phyloP scores from a whole-genome alignment of 257 asterid species.

The Ilex asprella region DNA sequence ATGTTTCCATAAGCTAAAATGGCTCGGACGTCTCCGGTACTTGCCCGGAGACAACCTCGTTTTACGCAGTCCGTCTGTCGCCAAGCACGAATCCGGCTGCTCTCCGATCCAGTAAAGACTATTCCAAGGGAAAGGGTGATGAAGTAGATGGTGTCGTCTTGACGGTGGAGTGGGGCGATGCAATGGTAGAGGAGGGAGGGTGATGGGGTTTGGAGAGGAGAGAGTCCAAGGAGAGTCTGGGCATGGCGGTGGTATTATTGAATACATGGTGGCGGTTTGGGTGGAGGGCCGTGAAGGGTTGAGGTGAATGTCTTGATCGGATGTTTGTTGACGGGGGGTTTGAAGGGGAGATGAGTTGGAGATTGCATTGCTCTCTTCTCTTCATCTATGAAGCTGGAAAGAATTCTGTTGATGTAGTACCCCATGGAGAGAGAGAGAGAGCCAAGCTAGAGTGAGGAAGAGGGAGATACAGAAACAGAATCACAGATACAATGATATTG shows the following conservation, averaged over 20 bases:
- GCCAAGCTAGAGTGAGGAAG: no score
- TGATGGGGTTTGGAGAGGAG: constrained; percentile 79
- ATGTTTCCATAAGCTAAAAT: constrained; percentile 57
- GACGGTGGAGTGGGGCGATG: constrained; percentile 84
- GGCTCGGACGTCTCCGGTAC: constrained; percentile 50
- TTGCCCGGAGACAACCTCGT: constrained; percentile 45
- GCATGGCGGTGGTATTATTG: constrained; percentile 50
- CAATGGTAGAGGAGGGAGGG: constrained; percentile 81
- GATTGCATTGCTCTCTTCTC: constrained; percentile 26
- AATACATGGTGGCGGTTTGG: constrained; percentile 22
- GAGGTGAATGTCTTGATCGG: constrained; percentile 39
- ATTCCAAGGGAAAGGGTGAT: constrained; percentile 50
- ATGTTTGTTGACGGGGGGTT: constrained; percentile 23
- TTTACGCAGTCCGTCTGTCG: constrained; percentile 79
- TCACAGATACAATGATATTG: no score
- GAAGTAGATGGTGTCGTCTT: constrained; percentile 68
- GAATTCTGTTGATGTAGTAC: constrained; percentile 28
- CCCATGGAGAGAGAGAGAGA: constrained; percentile 30
- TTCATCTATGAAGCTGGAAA: constrained; percentile 29
- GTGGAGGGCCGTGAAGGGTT: constrained; percentile 60
- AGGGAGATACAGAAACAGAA: no score
- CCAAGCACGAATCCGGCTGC: constrained; percentile 76
- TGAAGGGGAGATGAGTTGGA: constrained; percentile 38
- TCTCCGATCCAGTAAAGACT: constrained; percentile 78
- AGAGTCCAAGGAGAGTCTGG: constrained; percentile 90